Evolutionary conservation across 2,329 filamentous ascomycete genomes (phyloP).

Genomic region (Fusarium denticulatum): DNA sequence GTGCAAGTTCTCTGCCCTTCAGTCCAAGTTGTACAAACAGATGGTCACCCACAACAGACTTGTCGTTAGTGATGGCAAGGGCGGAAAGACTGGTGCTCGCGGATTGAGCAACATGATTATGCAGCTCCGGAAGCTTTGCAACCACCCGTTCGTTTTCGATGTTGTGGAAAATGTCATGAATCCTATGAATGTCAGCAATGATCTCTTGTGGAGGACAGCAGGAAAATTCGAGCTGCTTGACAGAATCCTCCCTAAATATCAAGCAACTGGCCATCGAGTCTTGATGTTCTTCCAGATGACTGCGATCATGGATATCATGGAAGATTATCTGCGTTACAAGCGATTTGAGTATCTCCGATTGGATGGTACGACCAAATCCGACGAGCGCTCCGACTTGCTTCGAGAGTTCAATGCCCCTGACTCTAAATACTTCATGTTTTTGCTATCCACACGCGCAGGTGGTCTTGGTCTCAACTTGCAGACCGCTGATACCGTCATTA

Average conservation of each 20-base stretch:
- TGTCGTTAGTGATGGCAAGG: constrained; percentile 93
- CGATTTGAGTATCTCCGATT: constrained; percentile 88
- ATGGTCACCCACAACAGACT: constrained; percentile 96
- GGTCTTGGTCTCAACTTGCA: constrained; percentile 97
- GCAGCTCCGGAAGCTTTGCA: constrained; percentile 98
- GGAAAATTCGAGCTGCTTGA: constrained; percentile 98
- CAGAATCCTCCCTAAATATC: constrained; percentile 91
- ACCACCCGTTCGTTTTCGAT: constrained; percentile 98
- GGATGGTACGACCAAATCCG: constrained; percentile 96
- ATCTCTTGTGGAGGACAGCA: constrained; percentile 91
- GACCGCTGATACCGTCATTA: constrained; percentile 98
- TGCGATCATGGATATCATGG: constrained; percentile 99
- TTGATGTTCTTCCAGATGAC: constrained; percentile 99
- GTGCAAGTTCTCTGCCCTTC: constrained; percentile 95
- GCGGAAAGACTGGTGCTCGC: constrained; percentile 91
- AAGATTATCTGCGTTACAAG: constrained; percentile 90
- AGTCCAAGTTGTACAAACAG: constrained; percentile 95
- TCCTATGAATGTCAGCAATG: constrained; percentile 86
- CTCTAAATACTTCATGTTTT: constrained; percentile 96
- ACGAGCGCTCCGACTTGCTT: constrained; percentile 92
- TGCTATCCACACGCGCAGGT: constrained; percentile 98
- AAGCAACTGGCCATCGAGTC: constrained; percentile 89
- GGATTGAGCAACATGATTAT: constrained; percentile 99
- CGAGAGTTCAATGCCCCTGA: constrained; percentile 88
- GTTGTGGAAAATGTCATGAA: constrained; percentile 99